Conservation (phyloP, 257 asterid species). For the Plectranthus barbatus region DNA sequence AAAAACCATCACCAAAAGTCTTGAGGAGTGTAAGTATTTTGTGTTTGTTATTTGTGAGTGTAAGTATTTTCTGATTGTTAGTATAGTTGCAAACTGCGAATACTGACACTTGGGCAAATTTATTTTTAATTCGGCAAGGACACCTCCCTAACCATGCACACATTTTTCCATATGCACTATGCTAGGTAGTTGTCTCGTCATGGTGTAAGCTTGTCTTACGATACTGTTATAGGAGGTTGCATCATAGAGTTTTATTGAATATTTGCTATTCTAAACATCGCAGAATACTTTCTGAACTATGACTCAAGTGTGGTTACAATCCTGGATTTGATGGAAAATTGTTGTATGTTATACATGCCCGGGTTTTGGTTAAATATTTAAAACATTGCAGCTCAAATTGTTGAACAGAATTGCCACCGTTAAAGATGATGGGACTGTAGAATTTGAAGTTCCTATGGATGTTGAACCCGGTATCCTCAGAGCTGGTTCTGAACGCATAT, state of each 20-base stretch:
- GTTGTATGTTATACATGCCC: conserved; percentile 20
- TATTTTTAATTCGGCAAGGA: background rate
- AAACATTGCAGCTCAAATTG: conserved; percentile 81
- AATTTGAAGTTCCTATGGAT: conserved; percentile 79
- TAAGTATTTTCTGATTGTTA: background rate
- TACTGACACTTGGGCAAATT: background rate
- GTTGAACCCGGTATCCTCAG: conserved; percentile 39
- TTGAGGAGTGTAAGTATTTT: too few relatives aligned
- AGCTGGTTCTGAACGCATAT: conserved; percentile 30
- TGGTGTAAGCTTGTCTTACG: background rate
- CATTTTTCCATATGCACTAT: background rate
- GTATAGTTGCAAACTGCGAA: background rate
- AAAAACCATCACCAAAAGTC: too few relatives aligned
- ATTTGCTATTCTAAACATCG: background rate
- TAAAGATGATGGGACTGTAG: conserved; percentile 87
- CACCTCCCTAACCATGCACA: background rate
- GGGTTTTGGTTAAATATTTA: conserved; percentile 34
- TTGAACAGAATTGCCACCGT: conserved; percentile 91
- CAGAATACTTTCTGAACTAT: background rate
- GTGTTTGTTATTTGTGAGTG: too few relatives aligned
- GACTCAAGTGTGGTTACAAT: background rate
- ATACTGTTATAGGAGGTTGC: background rate
- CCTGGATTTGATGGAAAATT: conserved; percentile 14
- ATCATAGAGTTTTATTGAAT: background rate
- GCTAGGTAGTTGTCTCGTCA: background rate